Evolutionary conservation across 768 basidiomycete genomes (phyloP).

Genomic region (Saitozyma sp.): DNA sequence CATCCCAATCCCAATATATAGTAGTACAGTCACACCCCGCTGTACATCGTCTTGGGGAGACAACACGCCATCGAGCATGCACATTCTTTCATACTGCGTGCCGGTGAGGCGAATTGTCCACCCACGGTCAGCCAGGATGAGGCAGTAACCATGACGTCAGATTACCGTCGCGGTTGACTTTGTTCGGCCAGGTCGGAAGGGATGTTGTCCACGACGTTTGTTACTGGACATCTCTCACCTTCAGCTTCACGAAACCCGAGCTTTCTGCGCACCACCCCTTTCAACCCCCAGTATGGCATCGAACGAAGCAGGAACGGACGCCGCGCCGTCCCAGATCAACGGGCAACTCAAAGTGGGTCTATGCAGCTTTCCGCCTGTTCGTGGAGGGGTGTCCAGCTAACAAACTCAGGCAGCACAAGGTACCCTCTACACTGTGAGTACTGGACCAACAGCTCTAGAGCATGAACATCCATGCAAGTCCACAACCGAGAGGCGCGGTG

Average conservation of each 20-base stretch:
- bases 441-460: not conserved
- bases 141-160: too few species aligned
- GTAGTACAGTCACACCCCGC: too few species aligned
- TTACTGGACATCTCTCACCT: not conserved
- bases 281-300: not conserved
- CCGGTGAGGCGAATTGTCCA: too few species aligned
- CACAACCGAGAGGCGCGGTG: too few species aligned
- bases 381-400: not conserved
- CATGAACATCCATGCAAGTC: too few species aligned
- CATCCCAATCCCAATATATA: too few species aligned
- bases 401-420: conserved; percentile 23
- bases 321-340: conserved; percentile 19
- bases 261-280: not conserved
- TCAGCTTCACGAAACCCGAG: not conserved
- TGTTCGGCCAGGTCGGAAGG: too few species aligned
- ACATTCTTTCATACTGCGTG: too few species aligned
- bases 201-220: not conserved
- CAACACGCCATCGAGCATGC: too few species aligned
- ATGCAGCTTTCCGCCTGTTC: not conserved
- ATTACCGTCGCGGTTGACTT: too few species aligned
- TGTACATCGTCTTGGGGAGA: too few species aligned
- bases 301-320: not conserved
- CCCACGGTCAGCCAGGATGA: too few species aligned
- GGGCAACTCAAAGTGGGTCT: conserved; percentile 29
- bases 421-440: conserved; percentile 21